Evolutionary conservation across 441 rosid species (phyloP).

Genomic region (Geranium incanum): DNA sequence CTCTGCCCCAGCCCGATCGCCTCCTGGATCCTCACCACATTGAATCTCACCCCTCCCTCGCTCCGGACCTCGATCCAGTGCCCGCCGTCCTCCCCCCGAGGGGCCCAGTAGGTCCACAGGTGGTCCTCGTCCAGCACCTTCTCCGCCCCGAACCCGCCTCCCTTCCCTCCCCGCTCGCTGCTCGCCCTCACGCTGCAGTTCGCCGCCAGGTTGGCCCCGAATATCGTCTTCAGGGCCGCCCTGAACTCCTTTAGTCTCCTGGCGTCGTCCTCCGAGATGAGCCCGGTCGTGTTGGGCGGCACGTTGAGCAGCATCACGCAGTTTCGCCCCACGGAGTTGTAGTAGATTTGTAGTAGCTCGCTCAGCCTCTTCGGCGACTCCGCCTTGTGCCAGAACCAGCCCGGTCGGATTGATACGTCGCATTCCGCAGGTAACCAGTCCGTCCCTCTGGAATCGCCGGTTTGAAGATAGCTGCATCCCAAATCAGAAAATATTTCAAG

Average conservation of each 20-base stretch:
- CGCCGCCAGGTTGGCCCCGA: constrained; percentile 40
- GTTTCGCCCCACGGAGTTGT: constrained; percentile 60
- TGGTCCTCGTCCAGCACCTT: constrained; percentile 47
- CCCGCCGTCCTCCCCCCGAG: constrained; percentile 23
- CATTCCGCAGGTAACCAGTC: constrained; percentile 67
- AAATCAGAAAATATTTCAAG: too few relatives aligned
- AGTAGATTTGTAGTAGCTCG: constrained; percentile 47
- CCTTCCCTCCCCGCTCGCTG: constrained; percentile 49
- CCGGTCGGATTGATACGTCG: constrained; percentile 51
- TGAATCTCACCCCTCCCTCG: constrained; percentile 36
- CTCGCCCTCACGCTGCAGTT: constrained; percentile 40
- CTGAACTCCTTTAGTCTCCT: constrained; percentile 37
- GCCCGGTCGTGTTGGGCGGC: constrained; percentile 62
- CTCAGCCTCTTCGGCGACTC: constrained; percentile 48
- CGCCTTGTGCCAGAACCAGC: constrained; percentile 70
- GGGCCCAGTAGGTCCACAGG: constrained; percentile 66
- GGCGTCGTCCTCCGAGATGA: constrained; percentile 43
- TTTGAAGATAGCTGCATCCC: constrained; percentile 41
- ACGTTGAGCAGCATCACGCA: constrained; percentile 55
- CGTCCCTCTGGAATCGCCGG: constrained; percentile 52
- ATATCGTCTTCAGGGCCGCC: constrained; percentile 38
- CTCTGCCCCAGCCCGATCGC: constrained; percentile 71
- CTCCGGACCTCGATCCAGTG: constrained; percentile 43
- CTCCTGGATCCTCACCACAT: constrained; percentile 61
- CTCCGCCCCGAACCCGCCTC: constrained; percentile 49